Conservation (phyloP, 306 rosid species). For the Styphnolobium japonicum region DNA sequence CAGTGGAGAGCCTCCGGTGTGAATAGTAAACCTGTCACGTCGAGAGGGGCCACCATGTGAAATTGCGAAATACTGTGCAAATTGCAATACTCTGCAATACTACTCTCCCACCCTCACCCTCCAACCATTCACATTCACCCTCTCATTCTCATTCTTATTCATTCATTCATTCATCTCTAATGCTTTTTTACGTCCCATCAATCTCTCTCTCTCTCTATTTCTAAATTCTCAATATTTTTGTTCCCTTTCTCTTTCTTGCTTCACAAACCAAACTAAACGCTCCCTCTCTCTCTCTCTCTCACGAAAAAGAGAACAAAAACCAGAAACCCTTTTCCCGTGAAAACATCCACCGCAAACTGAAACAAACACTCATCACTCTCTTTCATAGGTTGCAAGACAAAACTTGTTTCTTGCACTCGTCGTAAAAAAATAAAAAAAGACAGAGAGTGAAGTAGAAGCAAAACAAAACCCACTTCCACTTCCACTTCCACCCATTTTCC, state of each 20-base stretch:
- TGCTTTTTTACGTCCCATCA: constrained; percentile 81
- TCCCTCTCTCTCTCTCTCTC: constrained; percentile 13
- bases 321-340: constrained; percentile 27
- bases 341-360: constrained; percentile 21
- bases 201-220: background rate
- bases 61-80: constrained; percentile 35
- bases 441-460: background rate
- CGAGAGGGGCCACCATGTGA: constrained; percentile 64
- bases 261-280: constrained; percentile 12
- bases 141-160: background rate
- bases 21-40: constrained; percentile 51
- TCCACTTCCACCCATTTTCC: too few relatives aligned
- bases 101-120: background rate
- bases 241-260: background rate
- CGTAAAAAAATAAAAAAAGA: background rate
- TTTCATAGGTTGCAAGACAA: background rate
- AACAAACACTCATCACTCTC: constrained; percentile 13
- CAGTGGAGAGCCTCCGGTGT: constrained; percentile 23
- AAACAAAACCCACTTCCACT: background rate
- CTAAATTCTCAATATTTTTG: background rate
- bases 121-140: background rate
- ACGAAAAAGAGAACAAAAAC: constrained; percentile 10
- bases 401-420: background rate
- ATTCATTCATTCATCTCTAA: constrained; percentile 67
- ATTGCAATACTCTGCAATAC: background rate